A percentile compares a stretch with the other conserved stretches of the same genome.
Evolutionary conservation across 495 filamentous ascomycete genomes (phyloP).

Genomic region (Aspergillus baeticus): DNA sequence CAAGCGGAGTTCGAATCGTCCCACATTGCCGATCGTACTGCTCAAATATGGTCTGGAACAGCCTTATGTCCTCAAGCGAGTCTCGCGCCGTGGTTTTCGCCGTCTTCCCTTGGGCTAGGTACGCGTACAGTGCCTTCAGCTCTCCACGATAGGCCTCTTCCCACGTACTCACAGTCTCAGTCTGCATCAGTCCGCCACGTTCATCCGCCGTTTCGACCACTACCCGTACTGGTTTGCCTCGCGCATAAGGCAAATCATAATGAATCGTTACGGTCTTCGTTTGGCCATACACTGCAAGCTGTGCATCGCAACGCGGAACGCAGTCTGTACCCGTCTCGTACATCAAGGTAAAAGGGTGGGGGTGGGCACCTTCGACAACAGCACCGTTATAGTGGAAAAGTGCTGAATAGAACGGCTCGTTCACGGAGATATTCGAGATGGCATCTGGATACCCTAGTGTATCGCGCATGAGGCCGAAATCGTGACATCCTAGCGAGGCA

Average conservation of each 20-base stretch:
- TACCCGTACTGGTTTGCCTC: slow-evolving; percentile 46
- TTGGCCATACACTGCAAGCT: slow-evolving; percentile 51
- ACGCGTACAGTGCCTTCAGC: slow-evolving; percentile 47
- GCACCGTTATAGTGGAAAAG: slow-evolving; percentile 42
- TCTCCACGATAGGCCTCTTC: slow-evolving; percentile 54
- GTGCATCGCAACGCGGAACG: slow-evolving; percentile 56
- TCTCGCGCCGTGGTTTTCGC: slow-evolving; percentile 52
- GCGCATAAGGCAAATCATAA: slow-evolving; percentile 54
- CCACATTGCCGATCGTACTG: slow-evolving; percentile 45
- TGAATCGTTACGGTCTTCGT: slow-evolving; percentile 46
- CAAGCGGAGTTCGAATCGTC: slow-evolving; percentile 40
- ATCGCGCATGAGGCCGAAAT: slow-evolving; percentile 57
- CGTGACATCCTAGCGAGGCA: slow-evolving; percentile 51
- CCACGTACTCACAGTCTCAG: slow-evolving; percentile 40
- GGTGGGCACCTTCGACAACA: slow-evolving; percentile 15
- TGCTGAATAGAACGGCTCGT: slow-evolving; percentile 46
- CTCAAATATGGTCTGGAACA: slow-evolving; percentile 38
- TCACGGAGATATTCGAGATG: slow-evolving; percentile 45
- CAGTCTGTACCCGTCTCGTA: slow-evolving; percentile 56
- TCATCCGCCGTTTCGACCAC: slow-evolving; percentile 46
- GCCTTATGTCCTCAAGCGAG: slow-evolving; percentile 45
- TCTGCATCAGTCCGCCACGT: slow-evolving; percentile 29
- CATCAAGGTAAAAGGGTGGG: slow-evolving; percentile 46
- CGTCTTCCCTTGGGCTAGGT: slow-evolving; percentile 35
- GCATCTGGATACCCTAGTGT: slow-evolving; percentile 44